Evolutionary conservation across 768 basidiomycete genomes (phyloP), one percentile per base, ranked within the genome.

Genomic region (Sporobolomyces pararoseus): DNA sequence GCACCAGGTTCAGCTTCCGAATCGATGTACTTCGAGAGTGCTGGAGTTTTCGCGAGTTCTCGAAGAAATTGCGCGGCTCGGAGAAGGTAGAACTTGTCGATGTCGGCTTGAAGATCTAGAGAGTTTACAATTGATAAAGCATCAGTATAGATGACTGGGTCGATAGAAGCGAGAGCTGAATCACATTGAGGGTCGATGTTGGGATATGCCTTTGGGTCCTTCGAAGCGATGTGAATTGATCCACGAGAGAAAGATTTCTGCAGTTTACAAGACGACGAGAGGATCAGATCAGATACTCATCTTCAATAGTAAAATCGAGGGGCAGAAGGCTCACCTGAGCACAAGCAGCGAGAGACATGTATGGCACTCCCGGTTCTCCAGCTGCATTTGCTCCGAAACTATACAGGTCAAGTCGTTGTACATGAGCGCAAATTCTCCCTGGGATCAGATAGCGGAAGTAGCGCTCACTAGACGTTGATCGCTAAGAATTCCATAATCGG

Each of bases 171-270:
- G 46, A 23, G 23, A 23, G 21, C 23, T 14, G 46, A 12, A 21
- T 25, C 34, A 53, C 58, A 59, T 7, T 46, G 17, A 16, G 71
- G 71, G 64, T 72, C 60, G 34, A 72, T 64, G 10, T 46, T 53
- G 25, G 71, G 71, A 7, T 65, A 55, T 1, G 25, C 35, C 37
- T 57, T 57, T n/a, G 71, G 63, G 42, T 83, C 79, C 27, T 71
- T 74, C 25, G 79, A 80, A 0, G 54, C 70, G 10, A 79, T 75
- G 61, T 76, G 75, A 65, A 86, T 82, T 0, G 82, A 80, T 2
- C 85, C 85, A 17, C 84, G 77, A 14, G 83, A 84, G 70, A 84
- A 81, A 2, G 80, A 79, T 57, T 85, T 82, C 63, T 83, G 83
- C 27, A 3, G 39, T 9, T 42, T 19, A 32, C 6, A 25, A 32